phyloP scores from a whole-genome alignment of 139 green algal species.

The Chlorella sorokiniana region DNA sequence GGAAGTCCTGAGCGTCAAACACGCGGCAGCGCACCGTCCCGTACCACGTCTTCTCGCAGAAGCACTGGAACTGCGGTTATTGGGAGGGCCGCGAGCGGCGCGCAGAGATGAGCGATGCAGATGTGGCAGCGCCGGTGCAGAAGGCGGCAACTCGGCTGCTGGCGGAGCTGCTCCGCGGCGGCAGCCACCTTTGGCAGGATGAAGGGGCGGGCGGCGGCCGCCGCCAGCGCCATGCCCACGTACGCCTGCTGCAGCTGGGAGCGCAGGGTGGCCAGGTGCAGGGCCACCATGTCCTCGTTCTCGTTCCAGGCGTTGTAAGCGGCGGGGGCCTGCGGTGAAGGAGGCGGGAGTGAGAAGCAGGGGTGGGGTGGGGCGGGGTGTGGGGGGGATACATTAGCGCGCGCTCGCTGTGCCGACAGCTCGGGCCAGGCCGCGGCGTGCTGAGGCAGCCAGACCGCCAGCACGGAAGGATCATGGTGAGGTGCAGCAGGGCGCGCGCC shows the following conservation, averaged over 20 bases:
- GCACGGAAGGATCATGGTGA: no score
- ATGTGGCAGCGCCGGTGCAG: background rate
- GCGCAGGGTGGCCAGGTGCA: conserved; percentile 1
- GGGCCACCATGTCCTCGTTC: conserved; percentile 34
- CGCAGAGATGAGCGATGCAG: background rate
- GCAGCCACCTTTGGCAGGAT: conserved; percentile 13
- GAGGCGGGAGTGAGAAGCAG: background rate
- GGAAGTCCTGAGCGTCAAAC: conserved; percentile 19
- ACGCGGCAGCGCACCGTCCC: conserved; percentile 37
- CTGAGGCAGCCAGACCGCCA: no score
- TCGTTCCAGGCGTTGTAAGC: background rate
- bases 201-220: conserved; percentile 5
- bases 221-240: conserved; percentile 26
- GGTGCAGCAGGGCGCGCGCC: no score
- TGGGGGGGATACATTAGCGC: no score
- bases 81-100: background rate
- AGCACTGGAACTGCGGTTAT: conserved; percentile 44
- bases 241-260: conserved; percentile 43
- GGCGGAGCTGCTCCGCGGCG: background rate
- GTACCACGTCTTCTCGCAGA: conserved; percentile 55
- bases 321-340: background rate
- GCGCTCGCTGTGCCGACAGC: no score
- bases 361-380: background rate
- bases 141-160: background rate
- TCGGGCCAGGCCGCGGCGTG: no score